phyloP scores from a whole-genome alignment of 148 eudicot species.

The Linanthus parryae region DNA sequence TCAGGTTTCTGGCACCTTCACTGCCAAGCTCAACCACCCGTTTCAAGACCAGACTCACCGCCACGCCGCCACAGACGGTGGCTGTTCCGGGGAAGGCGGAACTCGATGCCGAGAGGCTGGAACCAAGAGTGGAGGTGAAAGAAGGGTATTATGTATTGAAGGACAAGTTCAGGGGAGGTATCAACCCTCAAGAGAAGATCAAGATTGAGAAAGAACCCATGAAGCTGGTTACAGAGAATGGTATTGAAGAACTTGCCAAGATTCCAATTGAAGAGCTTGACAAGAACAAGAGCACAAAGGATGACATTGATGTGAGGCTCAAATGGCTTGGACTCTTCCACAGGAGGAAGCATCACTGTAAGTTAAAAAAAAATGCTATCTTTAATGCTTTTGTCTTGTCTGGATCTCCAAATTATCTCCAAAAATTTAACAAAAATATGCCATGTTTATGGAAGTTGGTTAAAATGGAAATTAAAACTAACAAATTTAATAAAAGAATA shows the following conservation, averaged over 20 bases:
- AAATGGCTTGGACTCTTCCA: constrained; percentile 98
- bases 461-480: too few relatives aligned
- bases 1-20: constrained; percentile 28
- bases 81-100: constrained; percentile 2
- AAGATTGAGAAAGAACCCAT: constrained; percentile 89
- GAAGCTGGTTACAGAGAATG: constrained; percentile 61
- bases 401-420: too few relatives aligned
- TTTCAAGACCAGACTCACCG: constrained; percentile 12
- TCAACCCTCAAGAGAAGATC: constrained; percentile 78
- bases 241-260: constrained; percentile 57
- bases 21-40: constrained; percentile 14
- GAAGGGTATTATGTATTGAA: constrained; percentile 74
- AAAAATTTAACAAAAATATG: too few relatives aligned
- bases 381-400: neutral
- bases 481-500: too few relatives aligned
- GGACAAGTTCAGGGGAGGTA: constrained; percentile 79
- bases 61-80: constrained; percentile 16
- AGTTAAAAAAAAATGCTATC: constrained; percentile 16
- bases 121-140: constrained; percentile 78
- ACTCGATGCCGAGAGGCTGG: constrained; percentile 41
- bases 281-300: constrained; percentile 50
- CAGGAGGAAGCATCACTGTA: constrained; percentile 90
- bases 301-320: constrained; percentile 86
- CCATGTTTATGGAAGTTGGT: too few relatives aligned
- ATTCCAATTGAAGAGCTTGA: constrained; percentile 72